Percentiles rank a stretch among this genome's conserved stretches.
These are phyloP conservation scores for Fusarium redolens DNA, from an alignment of 2,329 filamentous ascomycete species.

Conservation along the genomic window DNA sequence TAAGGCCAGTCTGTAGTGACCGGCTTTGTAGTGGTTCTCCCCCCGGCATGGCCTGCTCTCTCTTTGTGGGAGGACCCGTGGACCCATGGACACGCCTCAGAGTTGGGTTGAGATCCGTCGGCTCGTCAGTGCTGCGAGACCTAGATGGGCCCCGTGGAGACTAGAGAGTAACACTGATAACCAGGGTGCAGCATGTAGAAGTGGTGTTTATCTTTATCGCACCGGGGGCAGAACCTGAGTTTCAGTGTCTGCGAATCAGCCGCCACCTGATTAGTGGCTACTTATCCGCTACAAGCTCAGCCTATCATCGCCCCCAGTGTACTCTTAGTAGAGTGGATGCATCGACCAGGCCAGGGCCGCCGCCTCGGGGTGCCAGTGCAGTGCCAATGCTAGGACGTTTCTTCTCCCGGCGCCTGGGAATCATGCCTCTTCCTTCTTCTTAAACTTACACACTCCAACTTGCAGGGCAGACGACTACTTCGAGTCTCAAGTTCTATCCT, in stretches of 20 bases:
- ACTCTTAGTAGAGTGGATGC: constrained; percentile 48
- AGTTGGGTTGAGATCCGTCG: constrained; percentile 54
- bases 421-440: constrained; percentile 51
- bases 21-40: constrained; percentile 27
- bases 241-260: constrained; percentile 9
- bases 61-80: constrained; percentile 45
- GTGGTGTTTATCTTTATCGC: constrained; percentile 44
- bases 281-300: constrained; percentile 36
- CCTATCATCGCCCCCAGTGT: constrained; percentile 53
- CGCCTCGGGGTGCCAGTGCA: constrained; percentile 52
- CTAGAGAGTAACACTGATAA: constrained; percentile 48
- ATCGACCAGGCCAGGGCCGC: constrained; percentile 52
- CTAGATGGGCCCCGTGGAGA: constrained; percentile 53
- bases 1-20: constrained; percentile 29
- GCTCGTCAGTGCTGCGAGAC: constrained; percentile 55
- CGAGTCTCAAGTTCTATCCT: constrained; percentile 31
- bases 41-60: constrained; percentile 36
- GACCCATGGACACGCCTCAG: constrained; percentile 49
- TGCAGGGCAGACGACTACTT: constrained; percentile 44
- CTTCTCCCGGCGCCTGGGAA: constrained; percentile 52
- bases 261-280: constrained; percentile 41
- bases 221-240: background rate
- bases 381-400: constrained; percentile 54
- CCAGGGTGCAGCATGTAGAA: constrained; percentile 49
- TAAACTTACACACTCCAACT: constrained; percentile 49